These are phyloP conservation scores for Artemisia tridentata DNA, from an alignment of 129 eudicot species.

Conservation along the genomic window DNA sequence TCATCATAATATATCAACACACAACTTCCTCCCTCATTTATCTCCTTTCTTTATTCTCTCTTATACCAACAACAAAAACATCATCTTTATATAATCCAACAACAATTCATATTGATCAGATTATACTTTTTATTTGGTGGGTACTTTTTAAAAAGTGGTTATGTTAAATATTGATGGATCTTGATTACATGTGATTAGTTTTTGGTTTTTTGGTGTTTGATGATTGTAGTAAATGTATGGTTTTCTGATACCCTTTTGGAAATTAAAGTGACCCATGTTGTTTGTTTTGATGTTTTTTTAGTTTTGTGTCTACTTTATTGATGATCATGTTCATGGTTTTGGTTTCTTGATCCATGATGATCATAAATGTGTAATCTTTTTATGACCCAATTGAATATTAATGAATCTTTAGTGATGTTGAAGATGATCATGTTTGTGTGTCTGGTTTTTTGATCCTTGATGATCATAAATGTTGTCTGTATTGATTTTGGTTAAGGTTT, in stretches of 20 bases:
- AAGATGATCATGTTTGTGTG: too few species aligned
- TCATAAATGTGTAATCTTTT: slow-evolving; percentile 48
- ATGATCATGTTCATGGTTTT: slow-evolving; percentile 38
- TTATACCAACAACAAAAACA: slow-evolving; percentile 12
- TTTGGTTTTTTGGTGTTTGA: slow-evolving; percentile 37
- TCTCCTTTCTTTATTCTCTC: slow-evolving; percentile 20
- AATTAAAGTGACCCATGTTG: slow-evolving; percentile 22
- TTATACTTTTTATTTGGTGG: slow-evolving; percentile 32
- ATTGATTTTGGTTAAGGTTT: neutral
- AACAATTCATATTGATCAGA: slow-evolving; percentile 26
- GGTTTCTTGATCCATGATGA: slow-evolving; percentile 43
- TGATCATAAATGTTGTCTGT: neutral
- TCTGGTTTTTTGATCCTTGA: too few species aligned
- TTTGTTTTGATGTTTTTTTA: neutral
- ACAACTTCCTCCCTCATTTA: slow-evolving; percentile 31
- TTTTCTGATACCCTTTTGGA: slow-evolving; percentile 17
- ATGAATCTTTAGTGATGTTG: too few species aligned
- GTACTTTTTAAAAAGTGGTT: slow-evolving; percentile 17
- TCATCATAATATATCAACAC: neutral
- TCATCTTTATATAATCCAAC: slow-evolving; percentile 20
- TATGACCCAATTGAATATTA: slow-evolving; percentile 24
- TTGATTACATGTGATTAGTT: slow-evolving; percentile 48
- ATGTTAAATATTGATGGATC: slow-evolving; percentile 48
- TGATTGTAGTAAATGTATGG: slow-evolving; percentile 50
- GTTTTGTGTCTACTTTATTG: too few species aligned